These are phyloP conservation scores for Rhizoclosmatium globosum DNA, from an alignment of 192 early-diverging fungal species.

Conservation along the genomic window DNA sequence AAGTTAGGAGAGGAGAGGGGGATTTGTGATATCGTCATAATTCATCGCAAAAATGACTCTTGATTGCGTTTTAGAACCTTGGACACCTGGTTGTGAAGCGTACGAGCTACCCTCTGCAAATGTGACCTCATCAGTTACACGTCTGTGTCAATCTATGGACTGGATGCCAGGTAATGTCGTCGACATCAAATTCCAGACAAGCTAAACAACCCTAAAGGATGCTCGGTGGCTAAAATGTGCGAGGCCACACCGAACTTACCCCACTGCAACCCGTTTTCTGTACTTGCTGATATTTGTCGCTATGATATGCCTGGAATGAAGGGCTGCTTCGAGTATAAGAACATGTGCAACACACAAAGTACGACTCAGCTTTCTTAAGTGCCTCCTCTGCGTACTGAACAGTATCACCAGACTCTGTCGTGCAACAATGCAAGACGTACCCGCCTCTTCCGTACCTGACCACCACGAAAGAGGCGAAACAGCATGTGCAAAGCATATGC, in stretches of 20 bases:
- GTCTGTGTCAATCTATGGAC: constrained; percentile 42
- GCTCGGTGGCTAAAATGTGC: constrained; percentile 23
- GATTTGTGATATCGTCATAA: no score
- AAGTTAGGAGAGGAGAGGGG: no score
- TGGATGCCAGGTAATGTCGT: constrained; percentile 46
- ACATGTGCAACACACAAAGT: constrained; percentile 26
- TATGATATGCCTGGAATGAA: constrained; percentile 64
- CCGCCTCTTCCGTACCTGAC: constrained; percentile 30
- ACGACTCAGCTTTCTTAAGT: no score
- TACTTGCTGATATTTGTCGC: constrained; percentile 62
- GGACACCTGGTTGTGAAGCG: constrained; percentile 29
- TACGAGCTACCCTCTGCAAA: constrained; percentile 21
- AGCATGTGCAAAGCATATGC: constrained; percentile 31
- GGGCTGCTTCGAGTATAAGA: constrained; percentile 39
- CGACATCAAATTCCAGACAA: background rate
- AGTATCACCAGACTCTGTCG: background rate
- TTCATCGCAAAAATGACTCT: background rate
- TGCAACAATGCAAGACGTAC: constrained; percentile 24
- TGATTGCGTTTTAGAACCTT: constrained; percentile 34
- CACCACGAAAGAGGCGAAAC: constrained; percentile 27
- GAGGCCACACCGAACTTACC: constrained; percentile 39
- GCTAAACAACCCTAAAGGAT: constrained; percentile 14
- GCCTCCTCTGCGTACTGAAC: background rate
- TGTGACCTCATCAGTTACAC: background rate
- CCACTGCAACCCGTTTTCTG: constrained; percentile 61